These are phyloP conservation scores for Exophiala sideris DNA, from an alignment of 2,329 filamentous ascomycete genomes.

Conservation along the genomic window DNA sequence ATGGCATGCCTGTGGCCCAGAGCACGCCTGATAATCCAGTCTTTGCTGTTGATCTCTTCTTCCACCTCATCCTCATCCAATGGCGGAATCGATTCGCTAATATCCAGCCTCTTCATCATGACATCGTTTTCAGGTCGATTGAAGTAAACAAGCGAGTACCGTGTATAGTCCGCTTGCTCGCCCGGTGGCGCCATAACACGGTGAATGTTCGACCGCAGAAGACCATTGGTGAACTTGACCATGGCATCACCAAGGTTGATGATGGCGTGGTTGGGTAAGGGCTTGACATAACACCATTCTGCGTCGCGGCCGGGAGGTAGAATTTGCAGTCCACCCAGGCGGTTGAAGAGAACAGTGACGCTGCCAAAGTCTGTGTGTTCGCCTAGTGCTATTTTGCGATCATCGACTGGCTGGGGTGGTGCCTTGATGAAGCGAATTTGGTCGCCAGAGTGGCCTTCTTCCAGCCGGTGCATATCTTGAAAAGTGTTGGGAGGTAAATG, in stretches of 20 bases:
- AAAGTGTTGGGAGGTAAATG: slow-evolving; percentile 42
- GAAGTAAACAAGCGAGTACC: slow-evolving; percentile 57
- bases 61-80: slow-evolving; percentile 33
- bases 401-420: slow-evolving; percentile 45
- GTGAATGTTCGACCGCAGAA: slow-evolving; percentile 44
- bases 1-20: slow-evolving; percentile 34
- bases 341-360: slow-evolving; percentile 56
- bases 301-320: slow-evolving; percentile 41
- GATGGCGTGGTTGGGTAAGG: slow-evolving; percentile 44
- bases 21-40: slow-evolving; percentile 42
- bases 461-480: slow-evolving; percentile 45
- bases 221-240: slow-evolving; percentile 44
- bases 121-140: slow-evolving; percentile 50
- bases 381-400: slow-evolving; percentile 44
- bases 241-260: slow-evolving; percentile 37
- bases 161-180: slow-evolving; percentile 41
- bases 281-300: slow-evolving; percentile 53
- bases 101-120: slow-evolving; percentile 39
- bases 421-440: slow-evolving; percentile 54
- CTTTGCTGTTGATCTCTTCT: slow-evolving; percentile 38
- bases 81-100: slow-evolving; percentile 35
- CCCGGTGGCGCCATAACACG: slow-evolving; percentile 52
- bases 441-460: slow-evolving; percentile 44
- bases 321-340: slow-evolving; percentile 55
- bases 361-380: slow-evolving; percentile 58